A percentile compares a stretch with the other conserved stretches of the same genome.
Conservation (phyloP, 139 green algal genomes). For the Chara braunii region DNA sequence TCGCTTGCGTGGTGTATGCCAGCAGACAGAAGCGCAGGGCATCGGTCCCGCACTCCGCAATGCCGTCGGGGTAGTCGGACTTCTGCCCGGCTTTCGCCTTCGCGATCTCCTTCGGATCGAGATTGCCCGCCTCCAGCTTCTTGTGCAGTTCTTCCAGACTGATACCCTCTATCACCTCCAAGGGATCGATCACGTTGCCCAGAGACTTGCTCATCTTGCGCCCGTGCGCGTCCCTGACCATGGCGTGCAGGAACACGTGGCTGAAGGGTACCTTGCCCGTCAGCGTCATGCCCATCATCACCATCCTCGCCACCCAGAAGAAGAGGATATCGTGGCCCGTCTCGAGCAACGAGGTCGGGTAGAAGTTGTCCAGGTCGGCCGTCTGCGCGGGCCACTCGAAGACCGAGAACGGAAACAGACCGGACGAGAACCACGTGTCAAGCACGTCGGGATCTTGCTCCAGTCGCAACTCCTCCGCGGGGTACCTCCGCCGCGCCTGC, state of each 20-base stretch:
- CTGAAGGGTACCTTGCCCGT: conserved; percentile 50
- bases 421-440: conserved; percentile 58
- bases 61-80: conserved; percentile 92
- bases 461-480: conserved; percentile 14
- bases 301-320: conserved; percentile 58
- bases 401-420: conserved; percentile 52
- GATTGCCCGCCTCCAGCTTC: conserved; percentile 69
- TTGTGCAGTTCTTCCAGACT: conserved; percentile 45
- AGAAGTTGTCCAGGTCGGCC: conserved; percentile 45
- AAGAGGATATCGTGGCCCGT: conserved; percentile 59
- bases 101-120: conserved; percentile 69
- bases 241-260: conserved; percentile 46
- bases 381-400: conserved; percentile 51
- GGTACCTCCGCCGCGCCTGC: conserved; percentile 29
- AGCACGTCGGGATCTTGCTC: conserved; percentile 54
- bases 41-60: conserved; percentile 92
- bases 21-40: conserved; percentile 83
- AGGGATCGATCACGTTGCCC: conserved; percentile 56
- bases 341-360: conserved; percentile 52
- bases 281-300: conserved; percentile 55
- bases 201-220: conserved; percentile 59
- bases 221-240: conserved; percentile 54
- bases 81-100: conserved; percentile 74
- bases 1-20: conserved; percentile 82
- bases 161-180: conserved; percentile 65